A percentile compares a stretch with the other conserved stretches of the same genome.
These are phyloP conservation scores for Cladosporium sp. DNA, from an alignment of 2,329 filamentous ascomycete species.

Conservation along the genomic window DNA sequence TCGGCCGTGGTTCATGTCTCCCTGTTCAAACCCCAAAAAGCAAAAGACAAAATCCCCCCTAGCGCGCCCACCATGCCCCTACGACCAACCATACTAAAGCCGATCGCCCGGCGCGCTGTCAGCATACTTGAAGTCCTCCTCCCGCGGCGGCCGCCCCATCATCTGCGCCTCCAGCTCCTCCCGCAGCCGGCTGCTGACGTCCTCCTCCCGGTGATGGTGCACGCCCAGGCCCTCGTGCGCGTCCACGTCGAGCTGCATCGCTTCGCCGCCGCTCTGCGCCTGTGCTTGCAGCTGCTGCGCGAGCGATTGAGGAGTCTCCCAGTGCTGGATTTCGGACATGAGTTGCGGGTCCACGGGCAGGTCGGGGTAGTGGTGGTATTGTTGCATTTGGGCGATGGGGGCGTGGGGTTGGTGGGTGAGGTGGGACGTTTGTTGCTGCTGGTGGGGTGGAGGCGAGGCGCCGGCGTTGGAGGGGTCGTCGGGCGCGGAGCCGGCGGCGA, in stretches of 20 bases:
- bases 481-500: constrained; percentile 5
- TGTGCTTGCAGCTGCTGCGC: constrained; percentile 3
- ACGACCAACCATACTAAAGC: neutral
- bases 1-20: no score
- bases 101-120: neutral
- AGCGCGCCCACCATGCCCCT: neutral
- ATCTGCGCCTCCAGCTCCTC: constrained; percentile 19
- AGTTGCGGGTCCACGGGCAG: constrained; percentile 58
- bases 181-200: constrained; percentile 22
- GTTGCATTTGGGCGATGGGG: constrained; percentile 23
- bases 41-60: neutral
- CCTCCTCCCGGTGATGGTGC: neutral
- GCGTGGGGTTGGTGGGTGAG: constrained; percentile 22
- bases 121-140: constrained; percentile 3
- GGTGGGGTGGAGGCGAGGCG: constrained; percentile 1
- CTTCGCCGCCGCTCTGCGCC: constrained; percentile 5
- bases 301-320: constrained; percentile 7
- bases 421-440: neutral
- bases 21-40: neutral
- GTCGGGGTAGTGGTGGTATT: constrained; percentile 40
- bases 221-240: neutral
- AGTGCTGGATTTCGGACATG: constrained; percentile 36
- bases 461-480: constrained; percentile 1
- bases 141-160: constrained; percentile 1
- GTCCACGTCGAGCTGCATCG: constrained; percentile 4